Evolutionary conservation across 2,329 filamentous ascomycete genomes (phyloP).

Genomic region (Ascochyta koolunga): DNA sequence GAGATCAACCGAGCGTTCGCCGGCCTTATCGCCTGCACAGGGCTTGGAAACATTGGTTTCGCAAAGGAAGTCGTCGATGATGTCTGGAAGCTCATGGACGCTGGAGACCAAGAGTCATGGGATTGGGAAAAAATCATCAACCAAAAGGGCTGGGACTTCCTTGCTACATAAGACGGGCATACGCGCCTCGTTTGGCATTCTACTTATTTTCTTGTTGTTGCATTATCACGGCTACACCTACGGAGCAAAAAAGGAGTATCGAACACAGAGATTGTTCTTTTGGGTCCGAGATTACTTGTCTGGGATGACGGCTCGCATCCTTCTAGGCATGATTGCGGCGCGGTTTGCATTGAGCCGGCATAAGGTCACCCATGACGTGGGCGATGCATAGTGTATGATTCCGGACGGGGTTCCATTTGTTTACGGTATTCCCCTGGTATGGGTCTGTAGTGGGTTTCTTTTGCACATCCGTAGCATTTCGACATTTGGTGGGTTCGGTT

Average conservation of each 20-base stretch:
- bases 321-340: conserved; percentile 7
- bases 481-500: background rate
- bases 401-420: conserved; percentile 8
- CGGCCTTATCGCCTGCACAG: conserved; percentile 61
- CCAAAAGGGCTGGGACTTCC: conserved; percentile 65
- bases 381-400: conserved; percentile 16
- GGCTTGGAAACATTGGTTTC: conserved; percentile 63
- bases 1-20: conserved; percentile 62
- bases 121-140: conserved; percentile 68
- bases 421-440: conserved; percentile 16
- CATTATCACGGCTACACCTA: conserved; percentile 12
- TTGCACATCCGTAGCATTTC: conserved; percentile 16
- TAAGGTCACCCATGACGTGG: conserved; percentile 19
- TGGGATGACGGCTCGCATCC: conserved; percentile 11
- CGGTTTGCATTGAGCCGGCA: conserved; percentile 28
- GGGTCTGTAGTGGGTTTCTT: conserved; percentile 6
- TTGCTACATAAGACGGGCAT: conserved; percentile 57
- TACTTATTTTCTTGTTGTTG: conserved; percentile 14
- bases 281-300: conserved; percentile 3
- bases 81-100: conserved; percentile 67
- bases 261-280: conserved; percentile 1
- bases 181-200: conserved; percentile 1
- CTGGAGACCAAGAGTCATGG: conserved; percentile 62
- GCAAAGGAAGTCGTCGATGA: conserved; percentile 62
- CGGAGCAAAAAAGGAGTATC: conserved; percentile 10